Evolutionary conservation across 75 land plant genomes (phyloP).

Genomic region (Chamaecyparis obtusa): DNA sequence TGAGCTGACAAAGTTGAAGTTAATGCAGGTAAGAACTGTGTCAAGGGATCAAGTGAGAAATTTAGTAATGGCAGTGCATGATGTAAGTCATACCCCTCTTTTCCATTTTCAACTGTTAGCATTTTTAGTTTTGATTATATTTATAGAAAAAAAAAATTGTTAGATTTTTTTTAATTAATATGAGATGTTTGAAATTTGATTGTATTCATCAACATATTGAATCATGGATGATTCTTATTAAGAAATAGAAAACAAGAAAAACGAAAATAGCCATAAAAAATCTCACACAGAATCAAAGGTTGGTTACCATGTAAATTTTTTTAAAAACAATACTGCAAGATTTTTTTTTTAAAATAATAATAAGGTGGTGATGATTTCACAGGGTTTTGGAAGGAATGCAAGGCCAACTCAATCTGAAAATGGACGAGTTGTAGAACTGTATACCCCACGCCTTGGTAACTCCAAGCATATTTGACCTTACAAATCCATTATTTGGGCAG

Average conservation of each 20-base stretch:
- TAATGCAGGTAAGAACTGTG: slow-evolving; percentile 27
- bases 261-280: no score
- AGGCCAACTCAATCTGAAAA: slow-evolving; percentile 23
- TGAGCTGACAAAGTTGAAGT: not conserved
- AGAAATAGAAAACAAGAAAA: no score
- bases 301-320: no score
- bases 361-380: slow-evolving; percentile 6
- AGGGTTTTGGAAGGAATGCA: slow-evolving; percentile 27
- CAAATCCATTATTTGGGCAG: not conserved
- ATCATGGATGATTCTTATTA: no score
- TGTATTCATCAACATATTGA: no score
- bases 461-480: not conserved
- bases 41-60: slow-evolving; percentile 24
- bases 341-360: not conserved
- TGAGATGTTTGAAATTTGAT: no score
- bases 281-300: no score
- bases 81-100: slow-evolving; percentile 11
- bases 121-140: no score
- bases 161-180: no score
- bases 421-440: slow-evolving; percentile 12
- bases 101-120: not conserved
- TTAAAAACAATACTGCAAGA: not conserved
- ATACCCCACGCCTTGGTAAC: not conserved
- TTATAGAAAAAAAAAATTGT: no score
- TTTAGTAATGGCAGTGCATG: slow-evolving; percentile 21